Base-by-base conservation (phyloP, 2,329 filamentous ascomycete genomes). In the Fusarium oligoseptatum region DNA sequence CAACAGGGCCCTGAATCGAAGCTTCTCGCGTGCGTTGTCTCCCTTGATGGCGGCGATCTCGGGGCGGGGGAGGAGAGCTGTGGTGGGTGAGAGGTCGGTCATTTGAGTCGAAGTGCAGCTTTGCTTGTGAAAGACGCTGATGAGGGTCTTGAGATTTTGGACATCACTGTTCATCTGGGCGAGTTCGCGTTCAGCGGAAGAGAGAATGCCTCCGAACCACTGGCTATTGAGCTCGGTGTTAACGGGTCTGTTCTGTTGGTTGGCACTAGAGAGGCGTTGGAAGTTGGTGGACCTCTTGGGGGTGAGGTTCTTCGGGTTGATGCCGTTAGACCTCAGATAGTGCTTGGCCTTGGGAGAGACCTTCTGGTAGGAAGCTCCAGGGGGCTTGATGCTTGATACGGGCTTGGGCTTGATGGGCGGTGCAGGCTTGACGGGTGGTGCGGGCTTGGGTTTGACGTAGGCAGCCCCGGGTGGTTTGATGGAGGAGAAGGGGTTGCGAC, bases 271-370 rank as follows among this genome's bases (percentile, higher is more conserved):
- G 20, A 36, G 22, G 22, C n/a, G 15, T 39, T 37, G 55, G 12
- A 39, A 58, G 34, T 58, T 58, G 67, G 37, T 73, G 45, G 27
- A 4, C 14, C 58, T 52, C 68, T 69, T 75, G 9, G 66, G 41
- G 4, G 67, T 56, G 8, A 67, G 45, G 4, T 24, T 20, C 22
- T 36, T 22, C 14, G 57, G 60, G 15, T 37, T 32, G 24, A 60
- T 56, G 11, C 64, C 70, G 34, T 41, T 52, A 29, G 63, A 45
- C 17, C 15, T 39, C 6, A 75, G 67, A 17, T 75, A 68, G 15
- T 62, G 32, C 12, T 57, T 29, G n/a, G 73, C 68, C 43, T 71
- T 62, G n/a, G 73, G 73, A 1, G 70, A 74, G 10, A 71, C 67
- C 5, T 55, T 17, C 9, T 76, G 62, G 48, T 75, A 75, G 29